Percentiles rank a stretch among this genome's conserved stretches.
phyloP scores from a whole-genome alignment of 163 green algal species.

The Chlamydomonas reinhardtii region DNA sequence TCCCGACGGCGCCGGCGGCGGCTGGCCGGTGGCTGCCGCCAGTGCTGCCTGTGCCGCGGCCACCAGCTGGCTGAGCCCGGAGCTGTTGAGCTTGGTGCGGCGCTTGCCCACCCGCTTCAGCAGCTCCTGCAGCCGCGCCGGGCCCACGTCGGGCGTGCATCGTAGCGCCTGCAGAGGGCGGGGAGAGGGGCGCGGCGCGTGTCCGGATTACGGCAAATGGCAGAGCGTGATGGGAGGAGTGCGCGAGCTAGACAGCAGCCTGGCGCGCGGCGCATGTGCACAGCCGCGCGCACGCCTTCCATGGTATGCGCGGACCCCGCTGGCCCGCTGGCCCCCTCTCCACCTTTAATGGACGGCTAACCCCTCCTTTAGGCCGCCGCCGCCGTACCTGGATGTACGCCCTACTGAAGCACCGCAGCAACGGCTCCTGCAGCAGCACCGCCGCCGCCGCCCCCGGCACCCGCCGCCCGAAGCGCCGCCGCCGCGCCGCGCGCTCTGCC shows the following conservation, averaged over 20 bases:
- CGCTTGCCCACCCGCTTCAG: slow-evolving; percentile 1
- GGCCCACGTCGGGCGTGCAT: slow-evolving; percentile 12
- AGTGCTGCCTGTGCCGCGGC: slow-evolving; percentile 10
- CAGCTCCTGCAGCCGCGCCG: slow-evolving; percentile 29
- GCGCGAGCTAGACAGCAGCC: neutral
- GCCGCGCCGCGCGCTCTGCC: neutral
- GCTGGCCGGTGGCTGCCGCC: neutral
- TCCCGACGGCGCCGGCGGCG: too few relatives aligned
- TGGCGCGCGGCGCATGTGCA: too few relatives aligned
- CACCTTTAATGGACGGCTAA: too few relatives aligned
- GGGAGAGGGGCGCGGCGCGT: too few relatives aligned
- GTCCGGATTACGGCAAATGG: too few relatives aligned
- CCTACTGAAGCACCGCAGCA: slow-evolving; percentile 42
- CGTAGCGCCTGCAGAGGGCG: slow-evolving; percentile 2
- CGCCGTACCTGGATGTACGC: slow-evolving; percentile 32
- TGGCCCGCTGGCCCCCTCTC: too few relatives aligned
- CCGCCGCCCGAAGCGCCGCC: neutral
- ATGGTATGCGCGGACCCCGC: too few relatives aligned
- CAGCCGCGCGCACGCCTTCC: too few relatives aligned
- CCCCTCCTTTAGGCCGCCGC: too few relatives aligned
- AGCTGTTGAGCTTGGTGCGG: neutral
- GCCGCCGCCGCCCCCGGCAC: slow-evolving; percentile 24
- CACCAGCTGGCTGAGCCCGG: slow-evolving; percentile 14
- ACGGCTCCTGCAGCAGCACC: slow-evolving; percentile 30
- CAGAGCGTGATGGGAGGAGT: too few relatives aligned